Conservation (phyloP, 805 yeast species). For the Metschnikowia cerradonensis region DNA sequence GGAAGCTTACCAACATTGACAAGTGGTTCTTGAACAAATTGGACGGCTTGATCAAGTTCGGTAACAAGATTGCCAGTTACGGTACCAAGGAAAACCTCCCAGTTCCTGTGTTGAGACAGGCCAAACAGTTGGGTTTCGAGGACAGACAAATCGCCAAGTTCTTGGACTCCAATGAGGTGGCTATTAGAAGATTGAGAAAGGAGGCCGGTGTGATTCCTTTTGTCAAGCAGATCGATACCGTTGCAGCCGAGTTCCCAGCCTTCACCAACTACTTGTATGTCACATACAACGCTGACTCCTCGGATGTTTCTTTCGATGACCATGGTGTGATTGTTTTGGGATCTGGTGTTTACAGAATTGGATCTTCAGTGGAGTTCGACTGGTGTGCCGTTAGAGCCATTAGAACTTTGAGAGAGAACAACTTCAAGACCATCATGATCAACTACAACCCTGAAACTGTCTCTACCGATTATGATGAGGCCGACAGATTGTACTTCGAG, state of each 20-base stretch:
- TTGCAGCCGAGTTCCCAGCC: constrained; percentile 99
- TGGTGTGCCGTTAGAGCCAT: constrained; percentile 99
- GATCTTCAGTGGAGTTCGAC: constrained; percentile 97
- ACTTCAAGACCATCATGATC: constrained; percentile 90
- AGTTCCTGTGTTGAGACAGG: constrained; percentile 61
- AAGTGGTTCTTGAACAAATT: constrained; percentile 94
- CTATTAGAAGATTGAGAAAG: constrained; percentile 82
- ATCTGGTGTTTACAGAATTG: constrained; percentile 98
- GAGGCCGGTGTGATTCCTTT: constrained; percentile 85
- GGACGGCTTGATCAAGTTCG: constrained; percentile 67
- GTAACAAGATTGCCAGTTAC: constrained; percentile 53
- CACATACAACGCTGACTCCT: constrained; percentile 88
- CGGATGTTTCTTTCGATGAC: constrained; percentile 85
- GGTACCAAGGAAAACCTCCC: constrained; percentile 64
- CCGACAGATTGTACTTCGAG: constrained; percentile 94
- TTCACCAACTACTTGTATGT: constrained; percentile 89
- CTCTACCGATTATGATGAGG: constrained; percentile 98
- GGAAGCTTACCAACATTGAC: constrained; percentile 88
- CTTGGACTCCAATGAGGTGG: constrained; percentile 84
- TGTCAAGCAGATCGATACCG: constrained; percentile 96
- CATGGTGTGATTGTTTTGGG: constrained; percentile 95
- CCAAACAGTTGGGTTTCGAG: constrained; percentile 95
- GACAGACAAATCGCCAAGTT: constrained; percentile 94
- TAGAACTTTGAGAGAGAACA: constrained; percentile 83
- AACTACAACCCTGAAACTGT: constrained; percentile 99